Conservation (phyloP, 2,329 filamentous ascomycete genomes). For the Diaporthe vexans region DNA sequence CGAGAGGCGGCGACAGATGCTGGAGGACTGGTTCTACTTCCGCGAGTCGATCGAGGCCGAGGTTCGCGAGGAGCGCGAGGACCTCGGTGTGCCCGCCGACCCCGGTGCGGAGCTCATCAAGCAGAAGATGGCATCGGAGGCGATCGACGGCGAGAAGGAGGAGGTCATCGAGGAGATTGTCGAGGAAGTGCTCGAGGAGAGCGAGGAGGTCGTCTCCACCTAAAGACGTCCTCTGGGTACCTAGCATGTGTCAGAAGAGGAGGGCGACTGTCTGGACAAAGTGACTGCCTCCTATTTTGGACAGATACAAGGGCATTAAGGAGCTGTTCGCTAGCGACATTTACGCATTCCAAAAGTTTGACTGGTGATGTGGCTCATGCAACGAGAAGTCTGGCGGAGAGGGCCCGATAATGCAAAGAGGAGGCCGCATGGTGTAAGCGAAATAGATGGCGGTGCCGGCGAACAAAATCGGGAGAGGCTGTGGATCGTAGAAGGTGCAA, state of each 20-base stretch:
- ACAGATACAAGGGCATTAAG: not conserved
- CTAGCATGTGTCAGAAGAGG: not conserved
- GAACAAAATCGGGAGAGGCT: conserved; percentile 13
- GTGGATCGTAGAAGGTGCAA: not conserved
- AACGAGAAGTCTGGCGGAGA: not conserved
- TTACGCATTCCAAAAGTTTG: not conserved
- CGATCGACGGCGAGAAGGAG: conserved; percentile 76
- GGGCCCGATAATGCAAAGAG: not conserved
- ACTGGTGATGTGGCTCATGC: not conserved
- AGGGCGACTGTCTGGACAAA: not conserved
- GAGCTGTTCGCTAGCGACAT: not conserved
- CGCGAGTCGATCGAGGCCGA: conserved; percentile 80
- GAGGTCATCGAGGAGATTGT: conserved; percentile 90
- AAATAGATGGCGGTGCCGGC: conserved; percentile 11
- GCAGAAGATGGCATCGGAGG: conserved; percentile 65
- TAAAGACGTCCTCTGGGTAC: not conserved
- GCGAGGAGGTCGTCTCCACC: conserved; percentile 77
- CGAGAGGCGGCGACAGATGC: conserved; percentile 83
- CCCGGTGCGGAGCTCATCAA: conserved; percentile 73
- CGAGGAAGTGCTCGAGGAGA: conserved; percentile 87
- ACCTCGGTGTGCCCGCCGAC: conserved; percentile 75
- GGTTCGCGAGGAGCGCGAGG: conserved; percentile 78
- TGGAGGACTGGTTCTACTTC: conserved; percentile 93
- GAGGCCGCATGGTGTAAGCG: not conserved
- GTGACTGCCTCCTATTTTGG: not conserved